phyloP scores from a whole-genome alignment of 169 alveolate genomes.

The Plasmodium gonderi region DNA sequence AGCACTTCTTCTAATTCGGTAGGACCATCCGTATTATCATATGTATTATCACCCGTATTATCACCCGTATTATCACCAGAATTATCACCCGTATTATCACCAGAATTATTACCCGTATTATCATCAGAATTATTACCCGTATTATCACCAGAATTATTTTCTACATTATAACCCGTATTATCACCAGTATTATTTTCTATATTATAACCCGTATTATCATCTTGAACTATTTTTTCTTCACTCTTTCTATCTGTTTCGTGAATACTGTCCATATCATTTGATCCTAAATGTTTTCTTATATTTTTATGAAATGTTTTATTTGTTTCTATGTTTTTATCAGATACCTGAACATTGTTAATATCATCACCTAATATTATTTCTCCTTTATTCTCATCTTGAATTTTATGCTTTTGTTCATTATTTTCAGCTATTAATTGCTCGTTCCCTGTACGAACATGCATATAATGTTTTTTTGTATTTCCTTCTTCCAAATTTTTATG shows the following conservation, averaged over 20 bases:
- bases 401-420: not conserved
- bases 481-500: not conserved
- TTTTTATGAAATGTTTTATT: not conserved
- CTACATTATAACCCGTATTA: too few species aligned
- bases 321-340: not conserved
- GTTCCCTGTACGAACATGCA: not conserved
- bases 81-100: too few species aligned
- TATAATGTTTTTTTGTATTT: not conserved
- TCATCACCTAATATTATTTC: conserved; percentile 8
- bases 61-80: too few species aligned
- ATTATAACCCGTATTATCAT: not conserved
- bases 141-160: too few species aligned
- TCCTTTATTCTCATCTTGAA: not conserved
- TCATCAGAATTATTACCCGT: too few species aligned
- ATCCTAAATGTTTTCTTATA: not conserved
- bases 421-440: not conserved
- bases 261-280: not conserved
- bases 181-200: too few species aligned
- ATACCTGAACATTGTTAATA: not conserved
- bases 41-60: too few species aligned
- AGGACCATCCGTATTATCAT: not conserved
- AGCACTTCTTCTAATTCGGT: not conserved
- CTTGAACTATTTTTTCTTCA: not conserved
- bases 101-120: too few species aligned
- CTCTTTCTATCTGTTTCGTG: not conserved